Percentiles rank a stretch among this genome's conserved stretches.
Evolutionary conservation across 192 early-diverging fungal genomes (phyloP).

Genomic region (Coemansia sp.): DNA sequence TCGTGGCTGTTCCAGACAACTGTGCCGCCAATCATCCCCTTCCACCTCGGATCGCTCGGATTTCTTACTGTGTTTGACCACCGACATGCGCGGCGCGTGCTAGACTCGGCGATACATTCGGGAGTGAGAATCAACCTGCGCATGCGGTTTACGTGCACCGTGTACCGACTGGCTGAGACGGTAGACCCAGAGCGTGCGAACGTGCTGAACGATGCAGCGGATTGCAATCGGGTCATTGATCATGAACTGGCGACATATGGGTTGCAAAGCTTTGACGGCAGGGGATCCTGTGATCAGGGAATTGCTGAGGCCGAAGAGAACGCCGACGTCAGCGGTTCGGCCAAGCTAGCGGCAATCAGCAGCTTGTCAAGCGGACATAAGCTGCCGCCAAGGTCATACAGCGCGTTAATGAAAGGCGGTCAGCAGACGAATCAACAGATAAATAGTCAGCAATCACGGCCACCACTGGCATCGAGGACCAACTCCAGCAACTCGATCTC

Average conservation of each 20-base stretch:
- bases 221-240: slow-evolving; percentile 43
- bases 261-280: slow-evolving; percentile 34
- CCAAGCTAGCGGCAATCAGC: slow-evolving; percentile 15
- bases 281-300: slow-evolving; percentile 7
- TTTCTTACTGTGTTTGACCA: slow-evolving; percentile 90
- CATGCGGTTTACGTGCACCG: slow-evolving; percentile 88
- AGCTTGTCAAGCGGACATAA: slow-evolving; percentile 9
- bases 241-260: slow-evolving; percentile 44
- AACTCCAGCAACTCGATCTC: background rate
- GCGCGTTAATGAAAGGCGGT: slow-evolving; percentile 4
- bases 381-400: slow-evolving; percentile 12
- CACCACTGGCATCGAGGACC: background rate
- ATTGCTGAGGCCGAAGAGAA: slow-evolving; percentile 19
- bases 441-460: slow-evolving; percentile 1
- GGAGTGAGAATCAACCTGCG: slow-evolving; percentile 83
- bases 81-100: slow-evolving; percentile 55
- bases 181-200: slow-evolving; percentile 39
- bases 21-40: slow-evolving; percentile 91
- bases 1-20: slow-evolving; percentile 84
- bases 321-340: slow-evolving; percentile 52
- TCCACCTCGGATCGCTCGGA: slow-evolving; percentile 92
- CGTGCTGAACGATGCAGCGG: slow-evolving; percentile 43
- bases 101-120: slow-evolving; percentile 61
- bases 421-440: background rate
- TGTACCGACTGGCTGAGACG: slow-evolving; percentile 61